Conservation (phyloP, 495 filamentous ascomycete species). For the Saxophila tyrrhenica region DNA sequence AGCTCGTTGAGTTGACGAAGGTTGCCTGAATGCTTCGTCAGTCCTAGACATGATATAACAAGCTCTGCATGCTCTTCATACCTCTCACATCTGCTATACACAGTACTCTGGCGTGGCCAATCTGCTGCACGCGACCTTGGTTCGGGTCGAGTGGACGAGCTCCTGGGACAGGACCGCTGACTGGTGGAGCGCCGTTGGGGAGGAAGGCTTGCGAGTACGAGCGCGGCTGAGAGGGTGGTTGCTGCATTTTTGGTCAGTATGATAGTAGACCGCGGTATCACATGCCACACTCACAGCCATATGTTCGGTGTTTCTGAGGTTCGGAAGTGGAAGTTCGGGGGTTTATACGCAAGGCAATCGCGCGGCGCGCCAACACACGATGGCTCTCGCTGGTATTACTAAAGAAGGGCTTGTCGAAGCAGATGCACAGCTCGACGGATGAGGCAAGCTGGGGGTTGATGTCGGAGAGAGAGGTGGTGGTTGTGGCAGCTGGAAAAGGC, state of each 20-base stretch:
- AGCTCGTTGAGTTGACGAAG: constrained; percentile 92
- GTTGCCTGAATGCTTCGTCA: constrained; percentile 52
- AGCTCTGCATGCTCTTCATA: too few species aligned
- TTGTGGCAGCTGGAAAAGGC: background rate
- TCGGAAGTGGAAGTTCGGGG: constrained; percentile 8
- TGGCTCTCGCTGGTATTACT: background rate
- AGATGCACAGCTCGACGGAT: background rate
- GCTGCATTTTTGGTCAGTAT: constrained; percentile 20
- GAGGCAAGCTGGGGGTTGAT: background rate
- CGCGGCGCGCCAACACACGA: background rate
- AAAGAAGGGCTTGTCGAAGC: background rate
- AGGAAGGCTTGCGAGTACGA: constrained; percentile 29
- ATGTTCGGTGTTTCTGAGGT: constrained; percentile 2
- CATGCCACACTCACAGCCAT: constrained; percentile 15
- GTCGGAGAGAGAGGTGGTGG: background rate
- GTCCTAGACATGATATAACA: constrained; percentile 7
- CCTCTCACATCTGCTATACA: constrained; percentile 98
- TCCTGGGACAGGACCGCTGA: constrained; percentile 31
- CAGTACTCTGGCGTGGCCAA: constrained; percentile 70
- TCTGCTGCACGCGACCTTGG: constrained; percentile 69
- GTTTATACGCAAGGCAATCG: background rate
- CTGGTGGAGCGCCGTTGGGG: constrained; percentile 29
- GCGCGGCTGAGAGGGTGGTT: constrained; percentile 31
- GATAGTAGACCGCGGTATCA: too few species aligned
- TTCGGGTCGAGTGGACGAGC: constrained; percentile 44